phyloP scores from a whole-genome alignment of 2,329 filamentous ascomycete species.

The Hirsutella thompsonii region DNA sequence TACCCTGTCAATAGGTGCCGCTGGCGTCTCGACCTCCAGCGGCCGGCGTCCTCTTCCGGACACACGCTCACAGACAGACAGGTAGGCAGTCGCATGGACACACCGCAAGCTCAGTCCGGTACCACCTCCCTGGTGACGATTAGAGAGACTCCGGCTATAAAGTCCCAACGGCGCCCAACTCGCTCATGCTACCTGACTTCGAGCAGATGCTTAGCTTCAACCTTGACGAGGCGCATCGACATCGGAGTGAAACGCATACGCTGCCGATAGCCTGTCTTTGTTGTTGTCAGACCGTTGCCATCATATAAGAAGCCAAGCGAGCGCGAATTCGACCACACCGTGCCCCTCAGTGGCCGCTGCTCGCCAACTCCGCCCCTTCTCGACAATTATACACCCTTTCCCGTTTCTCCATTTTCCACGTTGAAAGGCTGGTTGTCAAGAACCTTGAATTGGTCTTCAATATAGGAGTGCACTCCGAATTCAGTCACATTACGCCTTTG shows the following conservation, averaged over 20 bases:
- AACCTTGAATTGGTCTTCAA: too few relatives aligned
- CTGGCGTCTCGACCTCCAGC: too few relatives aligned
- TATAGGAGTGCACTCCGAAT: too few relatives aligned
- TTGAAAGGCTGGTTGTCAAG: too few relatives aligned
- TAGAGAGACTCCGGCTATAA: constrained; percentile 4
- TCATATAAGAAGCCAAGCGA: neutral
- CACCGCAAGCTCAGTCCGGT: neutral
- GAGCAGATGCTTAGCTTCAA: neutral
- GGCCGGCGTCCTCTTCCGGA: too few relatives aligned
- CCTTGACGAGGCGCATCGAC: neutral
- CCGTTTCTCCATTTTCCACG: too few relatives aligned
- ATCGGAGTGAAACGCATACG: constrained; percentile 4
- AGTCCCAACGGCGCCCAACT: constrained; percentile 4
- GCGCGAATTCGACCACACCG: neutral
- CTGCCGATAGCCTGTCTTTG: neutral
- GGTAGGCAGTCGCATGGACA: neutral
- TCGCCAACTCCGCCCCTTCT: neutral
- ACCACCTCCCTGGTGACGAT: neutral
- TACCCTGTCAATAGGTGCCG: neutral
- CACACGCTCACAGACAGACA: neutral
- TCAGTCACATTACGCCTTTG: too few relatives aligned
- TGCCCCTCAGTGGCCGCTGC: neutral
- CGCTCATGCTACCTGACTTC: neutral
- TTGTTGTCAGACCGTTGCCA: neutral
- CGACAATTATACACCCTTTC: neutral